Conservation (phyloP, 1,139 yeast genomes). For the Pichia sp. region DNA sequence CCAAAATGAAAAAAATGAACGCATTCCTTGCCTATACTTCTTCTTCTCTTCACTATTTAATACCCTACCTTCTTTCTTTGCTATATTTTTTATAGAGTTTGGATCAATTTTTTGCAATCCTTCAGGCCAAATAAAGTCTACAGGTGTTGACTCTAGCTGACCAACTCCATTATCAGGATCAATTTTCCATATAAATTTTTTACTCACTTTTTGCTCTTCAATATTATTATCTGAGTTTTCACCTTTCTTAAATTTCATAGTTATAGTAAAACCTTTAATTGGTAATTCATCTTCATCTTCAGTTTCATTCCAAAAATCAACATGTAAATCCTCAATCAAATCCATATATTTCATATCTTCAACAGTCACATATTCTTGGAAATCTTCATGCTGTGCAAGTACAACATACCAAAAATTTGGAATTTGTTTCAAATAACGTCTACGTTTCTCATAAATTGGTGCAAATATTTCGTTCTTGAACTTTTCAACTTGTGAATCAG, state of each 20-base stretch:
- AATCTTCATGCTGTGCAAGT: conserved; percentile 67
- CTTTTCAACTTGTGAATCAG: conserved; percentile 49
- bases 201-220: conserved; percentile 46
- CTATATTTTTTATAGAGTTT: conserved; percentile 33
- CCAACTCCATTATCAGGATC: conserved; percentile 47
- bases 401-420: conserved; percentile 76
- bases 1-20: conserved; percentile 68
- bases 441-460: conserved; percentile 43
- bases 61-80: conserved; percentile 20
- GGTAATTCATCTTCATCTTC: conserved; percentile 27
- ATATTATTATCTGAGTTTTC: conserved; percentile 31
- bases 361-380: conserved; percentile 59
- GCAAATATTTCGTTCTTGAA: conserved; percentile 43
- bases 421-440: conserved; percentile 38
- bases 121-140: conserved; percentile 51
- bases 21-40: conserved; percentile 60
- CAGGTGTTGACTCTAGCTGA: conserved; percentile 40
- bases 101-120: conserved; percentile 52
- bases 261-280: conserved; percentile 46
- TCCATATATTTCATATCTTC: conserved; percentile 67
- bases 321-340: conserved; percentile 44
- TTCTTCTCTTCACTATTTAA: conserved; percentile 43
- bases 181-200: conserved; percentile 38
- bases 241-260: conserved; percentile 40
- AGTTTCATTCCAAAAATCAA: conserved; percentile 17